Percentiles rank a stretch among this genome's conserved stretches.
Evolutionary conservation across 371 early-diverging fungal genomes (phyloP).

Genomic region (Nematocida ausubeli): DNA sequence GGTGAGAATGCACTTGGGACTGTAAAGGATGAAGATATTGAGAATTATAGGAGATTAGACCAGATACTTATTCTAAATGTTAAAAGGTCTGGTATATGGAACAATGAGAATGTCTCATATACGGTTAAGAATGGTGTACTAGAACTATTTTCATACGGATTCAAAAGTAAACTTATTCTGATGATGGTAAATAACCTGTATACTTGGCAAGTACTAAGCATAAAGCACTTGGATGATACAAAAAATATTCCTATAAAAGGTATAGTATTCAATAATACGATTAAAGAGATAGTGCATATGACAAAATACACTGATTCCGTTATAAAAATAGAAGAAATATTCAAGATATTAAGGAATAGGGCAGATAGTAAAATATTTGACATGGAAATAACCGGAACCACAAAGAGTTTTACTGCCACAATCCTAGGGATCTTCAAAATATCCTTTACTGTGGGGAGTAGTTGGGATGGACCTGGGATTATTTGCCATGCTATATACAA

Average conservation of each 20-base stretch:
- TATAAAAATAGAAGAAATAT: conserved; percentile 33
- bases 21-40: no score
- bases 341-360: conserved; percentile 1
- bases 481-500: neutral
- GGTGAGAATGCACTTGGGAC: neutral
- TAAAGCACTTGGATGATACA: conserved; percentile 9
- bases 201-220: conserved; percentile 17
- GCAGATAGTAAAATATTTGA: conserved; percentile 35
- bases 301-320: conserved; percentile 35
- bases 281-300: conserved; percentile 35
- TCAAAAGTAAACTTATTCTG: conserved; percentile 24
- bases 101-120: conserved; percentile 7
- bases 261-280: conserved; percentile 1
- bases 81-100: conserved; percentile 27
- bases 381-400: conserved; percentile 16
- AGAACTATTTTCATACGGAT: conserved; percentile 28
- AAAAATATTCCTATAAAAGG: conserved; percentile 14
- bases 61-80: conserved; percentile 26
- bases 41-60: conserved; percentile 3
- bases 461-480: conserved; percentile 37
- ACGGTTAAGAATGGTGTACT: conserved; percentile 3
- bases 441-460: neutral
- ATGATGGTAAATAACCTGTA: neutral
- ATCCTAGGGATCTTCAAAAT: conserved; percentile 10
- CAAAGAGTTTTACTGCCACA: conserved; percentile 5